phyloP scores from a whole-genome alignment of 352 stramenopile genomes.

The Phytopythium ostracodes region DNA sequence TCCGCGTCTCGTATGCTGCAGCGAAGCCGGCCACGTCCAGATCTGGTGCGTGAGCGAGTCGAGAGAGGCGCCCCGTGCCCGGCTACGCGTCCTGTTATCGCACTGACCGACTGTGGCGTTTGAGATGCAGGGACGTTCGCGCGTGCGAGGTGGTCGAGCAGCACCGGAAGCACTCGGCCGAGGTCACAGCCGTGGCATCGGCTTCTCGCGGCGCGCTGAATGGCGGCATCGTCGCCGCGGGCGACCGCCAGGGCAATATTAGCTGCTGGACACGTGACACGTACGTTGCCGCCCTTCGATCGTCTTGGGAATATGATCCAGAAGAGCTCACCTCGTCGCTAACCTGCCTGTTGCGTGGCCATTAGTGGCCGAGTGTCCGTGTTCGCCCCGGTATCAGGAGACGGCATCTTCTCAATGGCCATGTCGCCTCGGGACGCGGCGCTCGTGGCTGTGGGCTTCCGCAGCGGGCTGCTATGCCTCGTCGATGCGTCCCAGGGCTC shows the following conservation, averaged over 20 bases:
- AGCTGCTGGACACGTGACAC: slow-evolving; percentile 52
- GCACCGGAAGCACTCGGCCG: slow-evolving; percentile 56
- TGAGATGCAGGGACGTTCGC: slow-evolving; percentile 40
- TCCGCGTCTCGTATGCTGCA: slow-evolving; percentile 44
- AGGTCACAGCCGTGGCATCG: slow-evolving; percentile 44
- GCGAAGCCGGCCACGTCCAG: slow-evolving; percentile 70
- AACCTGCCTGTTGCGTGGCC: not conserved
- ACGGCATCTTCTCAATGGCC: slow-evolving; percentile 53
- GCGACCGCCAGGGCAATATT: slow-evolving; percentile 56
- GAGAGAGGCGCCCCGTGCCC: not conserved
- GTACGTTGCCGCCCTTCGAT: slow-evolving; percentile 21
- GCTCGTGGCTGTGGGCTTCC: slow-evolving; percentile 66
- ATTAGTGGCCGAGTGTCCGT: slow-evolving; percentile 40
- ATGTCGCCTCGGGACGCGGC: slow-evolving; percentile 43
- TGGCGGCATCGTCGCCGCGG: slow-evolving; percentile 43
- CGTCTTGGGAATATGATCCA: no score
- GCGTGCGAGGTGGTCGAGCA: slow-evolving; percentile 46
- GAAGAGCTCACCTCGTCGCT: not conserved
- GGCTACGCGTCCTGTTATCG: not conserved
- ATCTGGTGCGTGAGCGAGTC: slow-evolving; percentile 40
- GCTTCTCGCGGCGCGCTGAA: slow-evolving; percentile 20
- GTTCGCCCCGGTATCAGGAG: slow-evolving; percentile 43
- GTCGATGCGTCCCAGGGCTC: slow-evolving; percentile 30
- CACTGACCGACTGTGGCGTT: not conserved
- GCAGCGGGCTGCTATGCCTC: slow-evolving; percentile 63